A percentile compares a stretch with the other conserved stretches of the same genome.
phyloP scores from a whole-genome alignment of 345 rosid genomes.

The Arabis alpina region DNA sequence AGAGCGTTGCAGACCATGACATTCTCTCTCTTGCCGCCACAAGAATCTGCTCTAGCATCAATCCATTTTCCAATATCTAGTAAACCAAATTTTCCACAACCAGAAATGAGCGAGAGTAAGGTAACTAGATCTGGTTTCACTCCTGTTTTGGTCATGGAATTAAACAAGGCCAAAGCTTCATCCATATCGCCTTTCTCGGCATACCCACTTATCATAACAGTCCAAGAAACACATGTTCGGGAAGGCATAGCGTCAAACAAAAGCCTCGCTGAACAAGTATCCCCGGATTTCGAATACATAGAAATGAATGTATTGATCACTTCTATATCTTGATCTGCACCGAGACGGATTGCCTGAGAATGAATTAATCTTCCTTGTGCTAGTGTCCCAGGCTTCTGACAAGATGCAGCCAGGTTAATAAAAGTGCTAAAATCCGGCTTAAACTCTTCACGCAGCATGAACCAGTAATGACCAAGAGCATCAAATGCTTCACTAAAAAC shows the following conservation, averaged over 20 bases:
- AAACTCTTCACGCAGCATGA: slow-evolving; percentile 58
- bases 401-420: slow-evolving; percentile 60
- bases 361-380: slow-evolving; percentile 58
- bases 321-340: slow-evolving; percentile 51
- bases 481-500: slow-evolving; percentile 37
- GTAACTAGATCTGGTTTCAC: slow-evolving; percentile 64
- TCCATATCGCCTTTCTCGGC: slow-evolving; percentile 65
- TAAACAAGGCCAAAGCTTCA: slow-evolving; percentile 59
- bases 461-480: slow-evolving; percentile 51
- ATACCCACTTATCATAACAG: slow-evolving; percentile 78
- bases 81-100: slow-evolving; percentile 58
- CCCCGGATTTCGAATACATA: slow-evolving; percentile 66
- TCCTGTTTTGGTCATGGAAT: slow-evolving; percentile 52
- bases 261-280: slow-evolving; percentile 51
- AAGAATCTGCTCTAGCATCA: slow-evolving; percentile 48
- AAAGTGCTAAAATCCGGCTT: slow-evolving; percentile 62
- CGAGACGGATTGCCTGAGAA: slow-evolving; percentile 54
- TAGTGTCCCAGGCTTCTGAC: slow-evolving; percentile 47
- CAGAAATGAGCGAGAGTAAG: slow-evolving; percentile 61
- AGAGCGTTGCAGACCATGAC: slow-evolving; percentile 58
- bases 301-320: slow-evolving; percentile 62
- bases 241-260: slow-evolving; percentile 55
- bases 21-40: slow-evolving; percentile 49
- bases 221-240: slow-evolving; percentile 77
- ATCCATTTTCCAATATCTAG: slow-evolving; percentile 68